phyloP scores from a whole-genome alignment of 2,329 filamentous ascomycete species.

The Nigrograna mackinnonii region DNA sequence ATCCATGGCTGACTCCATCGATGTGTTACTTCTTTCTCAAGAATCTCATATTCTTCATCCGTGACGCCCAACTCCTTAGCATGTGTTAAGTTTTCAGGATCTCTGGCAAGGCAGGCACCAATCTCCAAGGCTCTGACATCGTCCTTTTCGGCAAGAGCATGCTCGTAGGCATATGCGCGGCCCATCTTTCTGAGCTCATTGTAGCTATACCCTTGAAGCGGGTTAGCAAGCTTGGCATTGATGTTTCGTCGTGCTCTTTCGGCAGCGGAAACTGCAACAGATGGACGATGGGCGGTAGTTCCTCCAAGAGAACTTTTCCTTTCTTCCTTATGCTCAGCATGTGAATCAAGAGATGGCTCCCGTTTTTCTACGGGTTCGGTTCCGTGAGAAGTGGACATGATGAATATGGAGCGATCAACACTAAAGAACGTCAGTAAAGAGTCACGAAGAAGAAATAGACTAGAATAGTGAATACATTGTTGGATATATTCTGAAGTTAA shows the following conservation, averaged over 20 bases:
- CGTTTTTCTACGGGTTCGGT: too few relatives aligned
- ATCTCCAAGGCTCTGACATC: slow-evolving; percentile 33
- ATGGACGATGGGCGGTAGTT: slow-evolving; percentile 17
- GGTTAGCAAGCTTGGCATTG: slow-evolving; percentile 58
- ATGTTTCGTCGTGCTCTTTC: slow-evolving; percentile 38
- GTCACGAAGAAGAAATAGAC: too few relatives aligned
- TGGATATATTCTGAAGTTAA: too few relatives aligned
- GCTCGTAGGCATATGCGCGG: slow-evolving; percentile 59
- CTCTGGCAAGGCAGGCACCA: slow-evolving; percentile 30
- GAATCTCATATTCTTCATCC: slow-evolving; percentile 57
- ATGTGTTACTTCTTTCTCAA: slow-evolving; percentile 64
- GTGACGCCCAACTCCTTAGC: slow-evolving; percentile 50
- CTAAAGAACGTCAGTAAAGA: too few relatives aligned
- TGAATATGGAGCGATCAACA: too few relatives aligned
- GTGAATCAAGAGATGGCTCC: too few relatives aligned
- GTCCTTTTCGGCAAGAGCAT: slow-evolving; percentile 45
- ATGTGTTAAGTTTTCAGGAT: slow-evolving; percentile 18
- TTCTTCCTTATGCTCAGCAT: too few relatives aligned
- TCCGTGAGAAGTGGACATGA: too few relatives aligned
- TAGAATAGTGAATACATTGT: too few relatives aligned
- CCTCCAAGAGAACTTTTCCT: too few relatives aligned
- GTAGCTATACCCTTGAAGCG: slow-evolving; percentile 52
- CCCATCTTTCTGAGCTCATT: slow-evolving; percentile 60
- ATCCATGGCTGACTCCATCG: slow-evolving; percentile 69
- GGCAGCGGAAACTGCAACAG: slow-evolving; percentile 38